Evolutionary conservation across 805 yeast genomes (phyloP), one percentile per base, ranked within the genome.

Genomic region (Priceomyces haplophilus): DNA sequence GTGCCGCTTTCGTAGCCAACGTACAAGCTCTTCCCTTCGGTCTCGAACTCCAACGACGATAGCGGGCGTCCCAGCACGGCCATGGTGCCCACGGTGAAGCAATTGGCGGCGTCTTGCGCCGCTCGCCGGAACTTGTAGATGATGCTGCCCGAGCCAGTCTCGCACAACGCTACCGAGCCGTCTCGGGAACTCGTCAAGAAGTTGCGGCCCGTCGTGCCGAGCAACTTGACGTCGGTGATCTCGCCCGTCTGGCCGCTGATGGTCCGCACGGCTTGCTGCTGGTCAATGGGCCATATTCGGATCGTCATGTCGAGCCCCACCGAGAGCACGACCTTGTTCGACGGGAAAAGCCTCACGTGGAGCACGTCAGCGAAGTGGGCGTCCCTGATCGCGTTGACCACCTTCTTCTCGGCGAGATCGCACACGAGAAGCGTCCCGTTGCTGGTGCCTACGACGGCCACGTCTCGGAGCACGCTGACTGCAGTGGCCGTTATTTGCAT

Each of bases 131-230:
- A 29, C 65, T 59, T 51, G 34, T 72, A 62, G 3, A 83, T 54
- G 7, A 61, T 52, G 15, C 53, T 41, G 1, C 83, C 88, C 1
- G 73, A 53, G 0, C 85, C 82, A 56, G 88, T 78, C 51, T 85
- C 91, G 90, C 89, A 85, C 29, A 87, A 54, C 34, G 64, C 69
- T 1, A 83, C 65, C 0, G 76, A 54, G 0, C 87, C 87, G 56
- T 80, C 86, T 3, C 48, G 40, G 5, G 79, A 72, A 8, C 80
- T 64, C 5, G 83, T 73, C 15, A 83, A 47, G 45, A 87, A 65
- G 54, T 85, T 85, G 32, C 91, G 64, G 1, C 95, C 95, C n/a
- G 27, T 38, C 13, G 76, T 63, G 0, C 80, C 89, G 15, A 85
- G 62, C 47, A 83, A 51, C 2, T 60, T 70, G 2, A 78, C 46